These are phyloP conservation scores for Stentor coeruleus DNA, from an alignment of 73 alveolate species.

Conservation along the genomic window DNA sequence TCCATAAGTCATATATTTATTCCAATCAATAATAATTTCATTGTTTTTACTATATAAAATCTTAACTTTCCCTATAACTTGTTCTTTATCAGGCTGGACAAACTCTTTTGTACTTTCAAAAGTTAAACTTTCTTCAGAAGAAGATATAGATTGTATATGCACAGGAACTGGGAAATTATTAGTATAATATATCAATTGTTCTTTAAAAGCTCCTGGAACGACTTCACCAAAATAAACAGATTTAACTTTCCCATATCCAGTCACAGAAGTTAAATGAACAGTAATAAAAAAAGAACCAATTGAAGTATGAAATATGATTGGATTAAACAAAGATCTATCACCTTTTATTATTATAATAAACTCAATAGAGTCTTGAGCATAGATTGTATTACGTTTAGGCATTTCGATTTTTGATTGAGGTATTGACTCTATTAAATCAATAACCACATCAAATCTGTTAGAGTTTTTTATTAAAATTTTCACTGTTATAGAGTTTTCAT, in stretches of 20 bases:
- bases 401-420: too few relatives aligned
- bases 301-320: too few relatives aligned
- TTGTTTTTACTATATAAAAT: too few relatives aligned
- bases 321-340: too few relatives aligned
- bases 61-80: not conserved
- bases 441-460: too few relatives aligned
- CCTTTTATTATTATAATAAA: too few relatives aligned
- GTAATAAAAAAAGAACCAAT: not conserved
- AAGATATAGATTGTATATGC: not conserved
- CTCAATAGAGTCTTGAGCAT: too few relatives aligned
- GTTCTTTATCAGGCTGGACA: not conserved
- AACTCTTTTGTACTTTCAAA: not conserved
- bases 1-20: not conserved
- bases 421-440: too few relatives aligned
- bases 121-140: not conserved
- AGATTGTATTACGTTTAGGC: too few relatives aligned
- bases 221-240: not conserved
- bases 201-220: not conserved
- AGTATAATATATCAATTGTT: too few relatives aligned
- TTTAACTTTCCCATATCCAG: not conserved
- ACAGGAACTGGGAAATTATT: not conserved
- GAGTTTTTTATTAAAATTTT: too few relatives aligned
- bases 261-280: not conserved
- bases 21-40: not conserved
- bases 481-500: too few relatives aligned